Percentiles rank a stretch among this genome's conserved stretches.
phyloP scores from a whole-genome alignment of 129 eudicot genomes.

The Cynara cardunculus region DNA sequence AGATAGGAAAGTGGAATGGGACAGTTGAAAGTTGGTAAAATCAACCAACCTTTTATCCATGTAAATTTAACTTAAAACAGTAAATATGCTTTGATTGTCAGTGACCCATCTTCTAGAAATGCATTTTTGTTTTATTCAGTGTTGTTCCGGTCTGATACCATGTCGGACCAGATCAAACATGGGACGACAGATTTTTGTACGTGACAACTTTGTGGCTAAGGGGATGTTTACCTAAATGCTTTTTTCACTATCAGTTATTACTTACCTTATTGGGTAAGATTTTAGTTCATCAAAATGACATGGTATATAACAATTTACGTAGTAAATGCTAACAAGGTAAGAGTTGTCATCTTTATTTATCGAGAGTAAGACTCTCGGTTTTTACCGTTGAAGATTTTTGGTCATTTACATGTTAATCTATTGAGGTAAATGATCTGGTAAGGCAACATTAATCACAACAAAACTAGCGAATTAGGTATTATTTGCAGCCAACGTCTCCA shows the following conservation, averaged over 20 bases:
- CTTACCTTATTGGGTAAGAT: too few species aligned
- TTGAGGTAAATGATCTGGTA: too few species aligned
- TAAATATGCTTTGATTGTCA: constrained; percentile 7
- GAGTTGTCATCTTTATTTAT: too few species aligned
- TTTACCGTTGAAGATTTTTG: too few species aligned
- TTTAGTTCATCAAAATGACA: too few species aligned
- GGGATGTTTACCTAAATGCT: too few species aligned
- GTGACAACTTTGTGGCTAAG: neutral
- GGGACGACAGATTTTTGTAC: neutral
- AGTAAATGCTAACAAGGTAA: too few species aligned
- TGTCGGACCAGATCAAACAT: neutral
- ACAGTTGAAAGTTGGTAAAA: constrained; percentile 17
- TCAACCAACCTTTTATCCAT: neutral
- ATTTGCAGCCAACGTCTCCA: too few species aligned
- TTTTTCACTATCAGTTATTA: too few species aligned
- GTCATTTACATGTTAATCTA: too few species aligned
- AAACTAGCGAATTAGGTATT: neutral
- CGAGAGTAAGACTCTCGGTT: too few species aligned
- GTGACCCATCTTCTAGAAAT: neutral
- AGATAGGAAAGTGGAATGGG: neutral
- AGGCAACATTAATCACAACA: neutral
- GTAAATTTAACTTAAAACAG: constrained; percentile 24
- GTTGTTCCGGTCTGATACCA: neutral
- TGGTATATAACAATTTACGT: too few species aligned
- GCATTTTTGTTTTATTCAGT: neutral